Conservation (phyloP, 495 filamentous ascomycete species). For the Rhizodiscina lignyota region DNA sequence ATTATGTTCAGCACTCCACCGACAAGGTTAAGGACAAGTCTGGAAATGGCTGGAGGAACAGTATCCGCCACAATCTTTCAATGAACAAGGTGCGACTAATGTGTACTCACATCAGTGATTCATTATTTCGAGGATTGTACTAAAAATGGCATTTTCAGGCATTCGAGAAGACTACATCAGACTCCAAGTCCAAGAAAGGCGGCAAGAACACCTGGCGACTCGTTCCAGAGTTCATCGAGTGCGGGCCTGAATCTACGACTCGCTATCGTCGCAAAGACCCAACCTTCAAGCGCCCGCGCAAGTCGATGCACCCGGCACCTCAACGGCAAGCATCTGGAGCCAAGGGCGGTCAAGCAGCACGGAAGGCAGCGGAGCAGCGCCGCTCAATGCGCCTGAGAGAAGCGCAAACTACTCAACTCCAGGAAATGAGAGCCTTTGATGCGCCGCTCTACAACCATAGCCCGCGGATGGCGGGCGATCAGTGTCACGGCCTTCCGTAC, state of each 20-base stretch:
- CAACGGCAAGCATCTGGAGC: constrained; percentile 38
- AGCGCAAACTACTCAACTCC: too few species aligned
- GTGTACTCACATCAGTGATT: background rate
- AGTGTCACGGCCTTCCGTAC: too few species aligned
- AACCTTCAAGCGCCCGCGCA: constrained; percentile 27
- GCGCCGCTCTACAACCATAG: too few species aligned
- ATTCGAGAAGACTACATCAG: constrained; percentile 42
- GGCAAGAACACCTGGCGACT: constrained; percentile 52
- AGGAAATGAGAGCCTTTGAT: too few species aligned
- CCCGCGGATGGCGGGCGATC: too few species aligned
- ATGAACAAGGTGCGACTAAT: constrained; percentile 69
- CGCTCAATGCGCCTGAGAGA: too few species aligned
- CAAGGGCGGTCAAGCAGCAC: constrained; percentile 39
- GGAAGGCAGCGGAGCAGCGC: too few species aligned
- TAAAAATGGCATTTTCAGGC: constrained; percentile 29
- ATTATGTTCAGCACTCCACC: constrained; percentile 75
- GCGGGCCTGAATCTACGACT: constrained; percentile 59
- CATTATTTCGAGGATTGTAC: constrained; percentile 7
- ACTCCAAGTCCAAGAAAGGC: constrained; percentile 31
- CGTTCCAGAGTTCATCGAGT: constrained; percentile 38
- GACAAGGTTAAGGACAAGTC: constrained; percentile 42
- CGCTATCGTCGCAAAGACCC: constrained; percentile 44
- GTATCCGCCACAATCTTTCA: constrained; percentile 88
- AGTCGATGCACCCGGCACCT: constrained; percentile 26
- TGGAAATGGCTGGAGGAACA: constrained; percentile 83